Percentiles rank a stretch among this genome's conserved stretches.
phyloP scores from a whole-genome alignment of 805 yeast species.

The Starmerella stigmatis region DNA sequence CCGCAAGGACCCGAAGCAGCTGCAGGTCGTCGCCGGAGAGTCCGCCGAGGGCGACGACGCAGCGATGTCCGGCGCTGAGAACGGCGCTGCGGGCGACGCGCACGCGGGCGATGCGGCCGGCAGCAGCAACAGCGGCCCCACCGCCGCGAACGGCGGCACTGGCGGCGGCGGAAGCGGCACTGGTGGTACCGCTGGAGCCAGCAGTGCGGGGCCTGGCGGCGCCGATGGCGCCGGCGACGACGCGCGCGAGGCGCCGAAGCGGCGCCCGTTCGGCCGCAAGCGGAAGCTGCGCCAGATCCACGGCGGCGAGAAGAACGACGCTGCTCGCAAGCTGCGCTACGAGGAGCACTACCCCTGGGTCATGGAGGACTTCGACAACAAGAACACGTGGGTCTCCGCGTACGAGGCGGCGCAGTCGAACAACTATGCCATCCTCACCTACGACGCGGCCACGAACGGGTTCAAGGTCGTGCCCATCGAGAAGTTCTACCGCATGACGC shows the following conservation, averaged over 20 bases:
- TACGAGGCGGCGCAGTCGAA: constrained; percentile 89
- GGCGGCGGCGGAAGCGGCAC: background rate
- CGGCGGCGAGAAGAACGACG: constrained; percentile 76
- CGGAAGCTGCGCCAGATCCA: constrained; percentile 78
- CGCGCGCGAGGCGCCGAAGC: constrained; percentile 25
- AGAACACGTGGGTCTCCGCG: constrained; percentile 88
- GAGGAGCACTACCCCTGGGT: constrained; percentile 99
- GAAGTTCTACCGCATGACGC: constrained; percentile 85
- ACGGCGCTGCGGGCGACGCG: constrained; percentile 7
- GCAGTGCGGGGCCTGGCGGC: background rate
- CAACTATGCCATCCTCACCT: constrained; percentile 71
- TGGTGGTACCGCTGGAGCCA: background rate
- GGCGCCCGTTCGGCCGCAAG: constrained; percentile 33
- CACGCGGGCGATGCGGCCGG: background rate
- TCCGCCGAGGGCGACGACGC: constrained; percentile 19
- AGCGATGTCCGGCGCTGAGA: constrained; percentile 15
- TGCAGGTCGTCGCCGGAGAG: constrained; percentile 61
- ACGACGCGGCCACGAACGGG: constrained; percentile 58
- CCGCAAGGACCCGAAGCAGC: constrained; percentile 83
- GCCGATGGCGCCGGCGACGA: constrained; percentile 7
- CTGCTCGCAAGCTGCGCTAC: constrained; percentile 71
- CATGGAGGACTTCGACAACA: constrained; percentile 89
- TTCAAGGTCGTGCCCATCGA: constrained; percentile 93
- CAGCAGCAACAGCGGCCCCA: background rate
- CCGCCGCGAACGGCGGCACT: background rate